phyloP scores from a whole-genome alignment of 768 basidiomycete genomes.

The Tylopilus sp. region DNA sequence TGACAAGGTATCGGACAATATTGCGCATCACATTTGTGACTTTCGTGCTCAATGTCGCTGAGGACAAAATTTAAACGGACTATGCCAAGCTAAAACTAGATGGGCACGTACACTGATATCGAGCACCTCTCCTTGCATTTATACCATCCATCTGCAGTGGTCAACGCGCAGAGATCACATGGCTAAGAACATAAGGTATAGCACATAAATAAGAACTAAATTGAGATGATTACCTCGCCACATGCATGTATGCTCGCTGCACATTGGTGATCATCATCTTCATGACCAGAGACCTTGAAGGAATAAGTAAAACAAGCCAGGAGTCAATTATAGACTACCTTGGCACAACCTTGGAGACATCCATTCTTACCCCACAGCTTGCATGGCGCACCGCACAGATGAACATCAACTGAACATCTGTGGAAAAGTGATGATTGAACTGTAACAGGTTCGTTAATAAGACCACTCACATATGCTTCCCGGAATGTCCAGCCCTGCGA shows the following conservation, averaged over 20 bases:
- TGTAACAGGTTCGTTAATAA: not conserved
- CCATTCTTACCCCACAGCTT: conserved; percentile 43
- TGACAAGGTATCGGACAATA: conserved; percentile 53
- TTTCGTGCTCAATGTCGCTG: conserved; percentile 45
- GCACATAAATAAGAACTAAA: not conserved
- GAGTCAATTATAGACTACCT: conserved; percentile 32
- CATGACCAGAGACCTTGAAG: conserved; percentile 43
- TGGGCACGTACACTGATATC: conserved; percentile 37
- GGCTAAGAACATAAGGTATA: conserved; percentile 30
- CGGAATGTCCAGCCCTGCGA: conserved; percentile 53
- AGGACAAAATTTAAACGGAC: not conserved
- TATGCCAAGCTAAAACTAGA: not conserved
- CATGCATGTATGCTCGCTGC: conserved; percentile 51
- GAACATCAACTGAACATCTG: conserved; percentile 51
- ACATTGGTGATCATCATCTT: conserved; percentile 50
- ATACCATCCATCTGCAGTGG: conserved; percentile 27
- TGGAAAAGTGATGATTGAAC: not conserved
- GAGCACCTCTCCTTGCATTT: conserved; percentile 43
- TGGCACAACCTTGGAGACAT: conserved; percentile 50
- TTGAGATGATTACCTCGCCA: conserved; percentile 43
- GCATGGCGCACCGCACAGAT: conserved; percentile 56
- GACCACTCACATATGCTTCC: conserved; percentile 49
- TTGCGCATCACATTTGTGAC: conserved; percentile 48
- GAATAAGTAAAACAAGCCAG: not conserved
- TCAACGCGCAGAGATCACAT: conserved; percentile 37